phyloP scores from a whole-genome alignment of 352 stramenopile species.

The Phytophthora meadii region DNA sequence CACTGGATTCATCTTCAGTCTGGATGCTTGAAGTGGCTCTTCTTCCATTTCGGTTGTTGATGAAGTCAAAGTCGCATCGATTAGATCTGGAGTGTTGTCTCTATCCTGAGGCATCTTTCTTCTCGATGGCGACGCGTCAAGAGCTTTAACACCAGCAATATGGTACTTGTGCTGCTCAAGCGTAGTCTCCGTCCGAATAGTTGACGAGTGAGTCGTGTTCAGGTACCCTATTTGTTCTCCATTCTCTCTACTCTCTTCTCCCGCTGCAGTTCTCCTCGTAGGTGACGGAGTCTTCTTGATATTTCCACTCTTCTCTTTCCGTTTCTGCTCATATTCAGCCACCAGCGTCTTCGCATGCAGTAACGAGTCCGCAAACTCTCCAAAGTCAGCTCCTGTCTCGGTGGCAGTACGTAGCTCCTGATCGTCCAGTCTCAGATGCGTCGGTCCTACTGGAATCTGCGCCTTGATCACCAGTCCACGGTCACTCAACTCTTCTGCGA shows the following conservation, averaged over 20 bases:
- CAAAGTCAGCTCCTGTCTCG: constrained; percentile 37
- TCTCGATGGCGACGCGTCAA: constrained; percentile 4
- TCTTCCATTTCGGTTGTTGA: constrained; percentile 2
- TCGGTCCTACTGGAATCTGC: constrained; percentile 77
- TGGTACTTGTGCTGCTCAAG: constrained; percentile 47
- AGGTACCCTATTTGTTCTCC: constrained; percentile 58
- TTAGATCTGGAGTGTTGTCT: not conserved
- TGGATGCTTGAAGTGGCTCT: constrained; percentile 1
- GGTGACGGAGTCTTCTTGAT: constrained; percentile 13
- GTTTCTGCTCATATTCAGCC: constrained; percentile 50
- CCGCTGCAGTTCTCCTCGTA: constrained; percentile 18
- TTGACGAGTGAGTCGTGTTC: constrained; percentile 51
- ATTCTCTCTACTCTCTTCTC: constrained; percentile 16
- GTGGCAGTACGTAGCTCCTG: constrained; percentile 37
- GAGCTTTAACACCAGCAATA: constrained; percentile 54
- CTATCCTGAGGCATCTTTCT: not conserved
- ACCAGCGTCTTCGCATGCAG: constrained; percentile 71
- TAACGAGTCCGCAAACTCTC: constrained; percentile 48
- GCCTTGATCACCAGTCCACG: constrained; percentile 74
- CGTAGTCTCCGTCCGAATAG: constrained; percentile 59
- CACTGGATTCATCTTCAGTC: constrained; percentile 47
- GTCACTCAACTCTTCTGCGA: constrained; percentile 51
- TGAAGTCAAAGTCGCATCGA: not conserved
- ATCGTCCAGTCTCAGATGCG: constrained; percentile 54
- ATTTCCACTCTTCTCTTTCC: constrained; percentile 63